phyloP scores from a whole-genome alignment of 2,329 filamentous ascomycete species.

The Ceratocystiopsis brevicomis region DNA sequence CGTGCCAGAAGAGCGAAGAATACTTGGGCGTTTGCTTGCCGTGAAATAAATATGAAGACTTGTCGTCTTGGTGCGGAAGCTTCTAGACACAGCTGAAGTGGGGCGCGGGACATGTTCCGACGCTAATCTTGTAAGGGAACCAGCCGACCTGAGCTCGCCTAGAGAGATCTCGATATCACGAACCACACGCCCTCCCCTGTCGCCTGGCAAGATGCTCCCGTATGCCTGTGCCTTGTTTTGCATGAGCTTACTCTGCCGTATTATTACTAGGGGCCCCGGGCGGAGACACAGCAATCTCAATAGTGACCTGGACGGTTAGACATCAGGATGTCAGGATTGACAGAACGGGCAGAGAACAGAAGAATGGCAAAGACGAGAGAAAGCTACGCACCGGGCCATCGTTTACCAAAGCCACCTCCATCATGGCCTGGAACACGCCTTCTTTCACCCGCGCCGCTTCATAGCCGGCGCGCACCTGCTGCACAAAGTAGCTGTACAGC shows the following conservation, averaged over 20 bases:
- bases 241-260: no score
- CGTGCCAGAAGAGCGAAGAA: no score
- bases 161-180: no score
- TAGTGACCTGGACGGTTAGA: constrained; percentile 3
- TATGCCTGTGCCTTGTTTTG: no score
- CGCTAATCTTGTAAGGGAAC: background rate
- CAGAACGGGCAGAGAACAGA: background rate
- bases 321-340: background rate
- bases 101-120: background rate
- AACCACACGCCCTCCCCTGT: no score
- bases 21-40: no score
- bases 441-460: constrained; percentile 62
- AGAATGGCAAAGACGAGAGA: background rate
- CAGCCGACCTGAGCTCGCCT: background rate
- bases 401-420: constrained; percentile 87
- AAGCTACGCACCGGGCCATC: constrained; percentile 44
- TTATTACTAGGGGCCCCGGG: no score
- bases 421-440: constrained; percentile 97
- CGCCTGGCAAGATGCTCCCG: no score
- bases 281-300: background rate
- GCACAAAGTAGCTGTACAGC: constrained; percentile 70
- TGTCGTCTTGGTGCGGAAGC: constrained; percentile 2
- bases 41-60: no score
- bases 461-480: constrained; percentile 57
- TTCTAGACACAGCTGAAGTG: constrained; percentile 6